A percentile compares a stretch with the other conserved stretches of the same genome.
Evolutionary conservation across 768 basidiomycete species (phyloP).

Genomic region (Agaricus blazei): DNA sequence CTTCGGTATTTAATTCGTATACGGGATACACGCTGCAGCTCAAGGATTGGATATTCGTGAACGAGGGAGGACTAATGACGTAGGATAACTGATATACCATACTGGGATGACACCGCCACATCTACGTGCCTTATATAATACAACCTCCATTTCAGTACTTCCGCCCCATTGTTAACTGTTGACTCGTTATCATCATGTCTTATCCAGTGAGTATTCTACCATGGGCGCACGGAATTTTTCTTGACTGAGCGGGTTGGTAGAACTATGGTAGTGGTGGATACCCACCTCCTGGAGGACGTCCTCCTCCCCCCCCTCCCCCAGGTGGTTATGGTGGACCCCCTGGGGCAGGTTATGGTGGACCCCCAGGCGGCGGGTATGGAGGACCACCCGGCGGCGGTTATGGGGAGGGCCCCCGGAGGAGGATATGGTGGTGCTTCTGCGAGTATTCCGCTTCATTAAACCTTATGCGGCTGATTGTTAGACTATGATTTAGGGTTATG

Average conservation of each 20-base stretch:
- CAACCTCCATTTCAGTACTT: background rate
- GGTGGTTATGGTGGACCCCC: conserved; percentile 16
- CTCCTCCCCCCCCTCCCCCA: too few relatives aligned
- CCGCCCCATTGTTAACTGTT: background rate
- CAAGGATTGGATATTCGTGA: background rate
- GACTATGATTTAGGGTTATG: conserved; percentile 25
- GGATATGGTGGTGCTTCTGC: conserved; percentile 25
- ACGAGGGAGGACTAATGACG: background rate
- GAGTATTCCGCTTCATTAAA: background rate
- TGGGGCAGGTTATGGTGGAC: conserved; percentile 16
- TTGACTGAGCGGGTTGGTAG: background rate
- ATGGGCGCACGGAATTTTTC: too few relatives aligned
- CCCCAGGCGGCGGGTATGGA: conserved; percentile 23
- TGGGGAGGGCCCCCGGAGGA: conserved; percentile 20
- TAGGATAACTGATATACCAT: too few relatives aligned
- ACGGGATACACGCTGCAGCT: too few relatives aligned
- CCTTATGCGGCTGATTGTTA: background rate
- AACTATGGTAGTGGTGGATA: conserved; percentile 17
- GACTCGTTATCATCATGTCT: conserved; percentile 22
- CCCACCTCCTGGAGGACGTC: conserved; percentile 16
- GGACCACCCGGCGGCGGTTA: conserved; percentile 13
- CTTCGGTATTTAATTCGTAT: too few relatives aligned
- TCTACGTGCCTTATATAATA: background rate
- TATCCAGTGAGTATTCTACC: conserved; percentile 23
- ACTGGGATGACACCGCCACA: background rate